Evolutionary conservation across 192 early-diverging fungal genomes (phyloP), one percentile per base, ranked within the genome.

Genomic region (Backusella luteola): DNA sequence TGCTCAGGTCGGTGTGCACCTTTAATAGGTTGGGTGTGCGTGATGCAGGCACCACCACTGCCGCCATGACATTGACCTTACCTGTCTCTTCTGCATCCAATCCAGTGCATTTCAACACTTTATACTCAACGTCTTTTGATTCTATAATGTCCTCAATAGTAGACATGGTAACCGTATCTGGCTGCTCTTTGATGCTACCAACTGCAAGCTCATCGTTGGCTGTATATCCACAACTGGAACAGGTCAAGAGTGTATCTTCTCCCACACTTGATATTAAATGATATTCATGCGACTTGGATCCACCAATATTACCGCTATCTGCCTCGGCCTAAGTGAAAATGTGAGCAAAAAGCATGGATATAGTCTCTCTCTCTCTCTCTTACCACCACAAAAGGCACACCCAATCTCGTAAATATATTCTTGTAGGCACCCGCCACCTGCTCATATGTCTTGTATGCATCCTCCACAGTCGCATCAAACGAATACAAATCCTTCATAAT

Each of bases 401-500:
- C 94, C n/a, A 98, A 84, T 7, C 89, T 84, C 36, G 84, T 78
- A 78, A 98, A 91, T 23, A 95, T 94, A 63, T 84, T 84, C 49
- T 88, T 84, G 75, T 98, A 98, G 17, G 96, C 95, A 15, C 46
- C 75, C 56, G 86, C 84, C n/a, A 98, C 86, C 21, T 89, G 81
- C 21, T 92, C 83, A 78, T 97, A 98, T 0, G 96, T 92, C n/a
- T 80, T 83, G 34, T 90, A 80, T 0, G 96, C 94, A 41, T 85
- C 85, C 17, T 91, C 80, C 72, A 86, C 80, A 1, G 87, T 87
- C 4, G 82, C 86, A 79, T 98, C 95, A 81, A 98, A 98, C 8
- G 93, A 89, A 80, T 98, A 97, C 77, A 98, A 80, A 83, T 98
- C 96, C 81, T 96, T 98, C 96, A 98, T 98, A n/a, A 96, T 79